Conservation (phyloP, 139 green algal genomes). For the Yamagishiella unicocca region DNA sequence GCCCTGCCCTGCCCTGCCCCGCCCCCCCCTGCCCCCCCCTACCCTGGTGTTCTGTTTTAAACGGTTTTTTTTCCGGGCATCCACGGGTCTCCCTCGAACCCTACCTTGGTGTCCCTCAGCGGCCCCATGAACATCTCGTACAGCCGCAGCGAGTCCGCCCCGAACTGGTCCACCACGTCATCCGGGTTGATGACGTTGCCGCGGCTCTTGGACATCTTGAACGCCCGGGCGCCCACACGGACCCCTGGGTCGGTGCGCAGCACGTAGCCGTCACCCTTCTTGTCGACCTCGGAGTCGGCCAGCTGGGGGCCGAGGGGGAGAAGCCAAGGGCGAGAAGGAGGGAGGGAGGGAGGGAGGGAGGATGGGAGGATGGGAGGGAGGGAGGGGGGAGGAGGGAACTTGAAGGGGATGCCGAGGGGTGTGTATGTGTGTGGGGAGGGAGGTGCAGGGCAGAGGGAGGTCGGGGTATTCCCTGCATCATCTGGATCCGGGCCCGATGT, state of each 20-base stretch:
- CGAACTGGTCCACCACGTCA: constrained; percentile 92
- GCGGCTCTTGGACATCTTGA: constrained; percentile 98
- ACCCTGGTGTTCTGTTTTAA: too few species aligned
- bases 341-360: neutral
- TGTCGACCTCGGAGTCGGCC: constrained; percentile 60
- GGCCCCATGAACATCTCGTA: constrained; percentile 99
- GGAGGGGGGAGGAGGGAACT: too few species aligned
- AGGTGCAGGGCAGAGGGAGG: too few species aligned
- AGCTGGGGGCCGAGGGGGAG: constrained; percentile 24
- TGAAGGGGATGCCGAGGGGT: too few species aligned
- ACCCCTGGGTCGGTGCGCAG: constrained; percentile 68
- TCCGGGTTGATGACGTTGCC: constrained; percentile 99
- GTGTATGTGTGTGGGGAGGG: too few species aligned
- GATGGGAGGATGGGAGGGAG: neutral
- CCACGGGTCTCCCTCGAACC: too few species aligned
- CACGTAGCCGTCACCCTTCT: constrained; percentile 57
- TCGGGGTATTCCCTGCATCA: neutral
- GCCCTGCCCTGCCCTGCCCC: too few species aligned
- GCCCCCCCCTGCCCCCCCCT: too few species aligned
- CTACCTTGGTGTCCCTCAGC: constrained; percentile 91
- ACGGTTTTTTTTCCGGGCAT: too few species aligned
- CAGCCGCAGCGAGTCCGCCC: constrained; percentile 96
- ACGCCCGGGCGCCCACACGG: constrained; percentile 82
- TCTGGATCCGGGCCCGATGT: too few species aligned
- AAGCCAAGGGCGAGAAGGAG: neutral